phyloP scores from a whole-genome alignment of 177 flowering plant genomes.

The Telopea speciosissima region DNA sequence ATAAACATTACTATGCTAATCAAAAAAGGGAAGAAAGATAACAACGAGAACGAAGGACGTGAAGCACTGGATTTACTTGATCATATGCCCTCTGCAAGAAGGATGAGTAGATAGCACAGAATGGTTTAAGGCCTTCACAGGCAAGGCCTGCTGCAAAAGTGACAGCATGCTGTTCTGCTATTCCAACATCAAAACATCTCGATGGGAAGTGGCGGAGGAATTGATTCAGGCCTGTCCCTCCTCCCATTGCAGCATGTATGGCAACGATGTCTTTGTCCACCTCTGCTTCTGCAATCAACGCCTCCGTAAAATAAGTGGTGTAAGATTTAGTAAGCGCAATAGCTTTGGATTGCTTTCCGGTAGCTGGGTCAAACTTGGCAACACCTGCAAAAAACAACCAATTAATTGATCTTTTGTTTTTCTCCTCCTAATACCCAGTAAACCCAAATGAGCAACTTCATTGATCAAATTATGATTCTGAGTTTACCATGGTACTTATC shows the following conservation, averaged over 20 bases:
- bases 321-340: conserved; percentile 64
- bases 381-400: conserved; percentile 50
- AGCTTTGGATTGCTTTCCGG: conserved; percentile 84
- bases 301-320: conserved; percentile 90
- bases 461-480: background rate
- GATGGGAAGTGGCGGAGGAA: conserved; percentile 73
- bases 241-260: conserved; percentile 99
- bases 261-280: conserved; percentile 75
- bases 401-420: background rate
- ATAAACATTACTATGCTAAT: background rate
- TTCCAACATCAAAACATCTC: conserved; percentile 96
- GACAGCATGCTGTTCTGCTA: conserved; percentile 97
- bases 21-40: background rate
- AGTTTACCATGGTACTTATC: conserved; percentile 91
- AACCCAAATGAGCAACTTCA: too few species aligned
- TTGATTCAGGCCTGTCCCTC: conserved; percentile 88
- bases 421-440: background rate
- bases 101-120: conserved; percentile 91
- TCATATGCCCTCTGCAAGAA: conserved; percentile 94
- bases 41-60: too few species aligned
- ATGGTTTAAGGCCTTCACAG: conserved; percentile 89
- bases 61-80: conserved; percentile 47
- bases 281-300: conserved; percentile 94
- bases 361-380: conserved; percentile 83
- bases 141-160: conserved; percentile 97